Percentiles rank a stretch among this genome's conserved stretches.
Evolutionary conservation across 305 asterid genomes (phyloP).

Genomic region (Fraxinus albicans): DNA sequence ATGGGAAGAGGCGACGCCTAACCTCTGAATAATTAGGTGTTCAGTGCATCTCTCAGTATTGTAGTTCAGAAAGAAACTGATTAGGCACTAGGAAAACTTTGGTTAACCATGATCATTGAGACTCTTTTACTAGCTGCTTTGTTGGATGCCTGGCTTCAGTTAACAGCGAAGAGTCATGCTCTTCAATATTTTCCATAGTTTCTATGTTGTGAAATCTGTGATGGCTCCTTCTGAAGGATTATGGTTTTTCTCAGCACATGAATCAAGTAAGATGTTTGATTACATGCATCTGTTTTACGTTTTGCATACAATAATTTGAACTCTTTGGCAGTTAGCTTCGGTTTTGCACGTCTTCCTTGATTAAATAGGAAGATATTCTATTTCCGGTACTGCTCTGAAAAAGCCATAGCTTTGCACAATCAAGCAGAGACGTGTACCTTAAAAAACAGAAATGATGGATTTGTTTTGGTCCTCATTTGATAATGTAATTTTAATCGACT

Average conservation of each 20-base stretch:
- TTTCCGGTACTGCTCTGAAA: neutral
- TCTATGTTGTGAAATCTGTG: slow-evolving; percentile 19
- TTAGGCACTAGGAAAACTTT: slow-evolving; percentile 29
- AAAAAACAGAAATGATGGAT: neutral
- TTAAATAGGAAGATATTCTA: neutral
- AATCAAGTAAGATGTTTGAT: slow-evolving; percentile 47
- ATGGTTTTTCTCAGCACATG: slow-evolving; percentile 28
- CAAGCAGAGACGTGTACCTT: neutral
- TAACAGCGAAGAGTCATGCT: slow-evolving; percentile 16
- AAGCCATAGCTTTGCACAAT: neutral
- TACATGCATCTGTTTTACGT: neutral
- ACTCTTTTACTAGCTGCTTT: slow-evolving; percentile 31
- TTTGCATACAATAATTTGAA: slow-evolving; percentile 9
- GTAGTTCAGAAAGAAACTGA: slow-evolving; percentile 22
- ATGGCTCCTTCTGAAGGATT: slow-evolving; percentile 34
- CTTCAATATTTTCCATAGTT: slow-evolving; percentile 24
- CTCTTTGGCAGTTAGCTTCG: slow-evolving; percentile 4
- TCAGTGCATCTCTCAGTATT: slow-evolving; percentile 18
- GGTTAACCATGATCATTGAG: slow-evolving; percentile 32
- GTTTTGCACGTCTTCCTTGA: slow-evolving; percentile 5
- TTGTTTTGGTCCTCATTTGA: neutral
- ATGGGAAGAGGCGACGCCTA: slow-evolving; percentile 66
- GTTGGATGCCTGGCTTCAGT: slow-evolving; percentile 23
- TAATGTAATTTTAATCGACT: neutral
- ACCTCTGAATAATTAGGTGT: slow-evolving; percentile 48